phyloP scores from a whole-genome alignment of 345 rosid species.

The Carallia pectinifolia region DNA sequence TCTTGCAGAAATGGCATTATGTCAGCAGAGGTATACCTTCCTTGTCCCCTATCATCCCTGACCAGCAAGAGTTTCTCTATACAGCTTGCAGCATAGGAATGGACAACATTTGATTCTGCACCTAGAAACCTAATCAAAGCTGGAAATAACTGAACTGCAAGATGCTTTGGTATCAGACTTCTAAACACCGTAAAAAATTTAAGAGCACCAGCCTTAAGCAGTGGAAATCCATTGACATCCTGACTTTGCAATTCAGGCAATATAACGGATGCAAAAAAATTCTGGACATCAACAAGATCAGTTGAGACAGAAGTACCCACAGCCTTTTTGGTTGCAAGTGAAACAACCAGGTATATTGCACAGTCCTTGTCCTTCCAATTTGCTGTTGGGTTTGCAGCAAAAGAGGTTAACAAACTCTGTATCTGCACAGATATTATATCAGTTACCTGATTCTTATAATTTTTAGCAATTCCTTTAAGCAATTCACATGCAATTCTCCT shows the following conservation, averaged over 20 bases:
- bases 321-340: constrained; percentile 82
- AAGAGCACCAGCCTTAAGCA: constrained; percentile 96
- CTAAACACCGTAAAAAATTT: constrained; percentile 88
- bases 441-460: constrained; percentile 70
- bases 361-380: constrained; percentile 98
- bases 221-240: constrained; percentile 69
- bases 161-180: constrained; percentile 60
- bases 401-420: constrained; percentile 62
- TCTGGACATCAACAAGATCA: constrained; percentile 82
- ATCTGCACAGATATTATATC: constrained; percentile 71
- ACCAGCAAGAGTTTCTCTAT: constrained; percentile 91
- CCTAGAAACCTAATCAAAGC: constrained; percentile 71
- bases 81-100: constrained; percentile 96
- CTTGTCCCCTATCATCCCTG: constrained; percentile 80
- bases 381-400: constrained; percentile 60
- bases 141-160: constrained; percentile 64
- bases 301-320: constrained; percentile 80
- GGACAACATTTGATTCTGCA: constrained; percentile 88
- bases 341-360: constrained; percentile 87
- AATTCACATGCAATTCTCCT: constrained; percentile 98
- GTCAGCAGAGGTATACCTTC: constrained; percentile 66
- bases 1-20: constrained; percentile 51
- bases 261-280: constrained; percentile 68
- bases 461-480: constrained; percentile 86
- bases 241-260: constrained; percentile 82